Percentiles rank a stretch among this genome's conserved stretches.
These are phyloP conservation scores for Tuber aestivum DNA, from an alignment of 495 filamentous ascomycete species.

Conservation along the genomic window DNA sequence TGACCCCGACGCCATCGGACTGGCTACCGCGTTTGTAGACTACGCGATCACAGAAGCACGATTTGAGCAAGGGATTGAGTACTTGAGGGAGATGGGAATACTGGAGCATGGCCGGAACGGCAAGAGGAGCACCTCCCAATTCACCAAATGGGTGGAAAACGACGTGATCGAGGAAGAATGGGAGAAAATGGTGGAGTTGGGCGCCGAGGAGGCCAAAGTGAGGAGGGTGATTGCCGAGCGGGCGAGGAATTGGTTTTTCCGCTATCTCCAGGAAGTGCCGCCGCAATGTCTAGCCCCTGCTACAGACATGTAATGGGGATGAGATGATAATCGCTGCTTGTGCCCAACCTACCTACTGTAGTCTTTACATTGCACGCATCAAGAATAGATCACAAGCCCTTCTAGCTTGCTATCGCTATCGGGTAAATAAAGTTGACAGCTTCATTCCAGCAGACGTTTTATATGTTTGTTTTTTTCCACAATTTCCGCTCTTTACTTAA, in stretches of 20 bases:
- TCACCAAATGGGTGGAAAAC: constrained; percentile 26
- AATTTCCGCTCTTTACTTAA: neutral
- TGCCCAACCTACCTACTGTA: neutral
- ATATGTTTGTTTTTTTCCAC: neutral
- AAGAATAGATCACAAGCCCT: neutral
- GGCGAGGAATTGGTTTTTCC: constrained; percentile 26
- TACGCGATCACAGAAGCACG: constrained; percentile 29
- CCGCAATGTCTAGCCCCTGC: neutral
- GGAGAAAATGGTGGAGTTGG: constrained; percentile 28
- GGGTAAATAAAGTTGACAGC: neutral
- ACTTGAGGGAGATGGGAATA: constrained; percentile 25
- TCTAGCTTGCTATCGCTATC: neutral
- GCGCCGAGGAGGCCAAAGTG: constrained; percentile 25
- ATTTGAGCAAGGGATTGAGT: constrained; percentile 31
- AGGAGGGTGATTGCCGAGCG: constrained; percentile 22
- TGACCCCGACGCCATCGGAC: constrained; percentile 24
- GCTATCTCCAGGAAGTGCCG: constrained; percentile 21
- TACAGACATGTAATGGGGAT: neutral
- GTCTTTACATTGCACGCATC: neutral
- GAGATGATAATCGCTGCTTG: neutral
- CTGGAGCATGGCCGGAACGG: constrained; percentile 17
- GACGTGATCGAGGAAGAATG: constrained; percentile 34
- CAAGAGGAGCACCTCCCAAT: constrained; percentile 14
- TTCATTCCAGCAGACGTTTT: neutral
- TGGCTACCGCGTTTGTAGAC: constrained; percentile 20